Percentiles rank a stretch among this genome's conserved stretches.
phyloP scores from a whole-genome alignment of 2,329 filamentous ascomycete species.

The Ascochyta rabiei region DNA sequence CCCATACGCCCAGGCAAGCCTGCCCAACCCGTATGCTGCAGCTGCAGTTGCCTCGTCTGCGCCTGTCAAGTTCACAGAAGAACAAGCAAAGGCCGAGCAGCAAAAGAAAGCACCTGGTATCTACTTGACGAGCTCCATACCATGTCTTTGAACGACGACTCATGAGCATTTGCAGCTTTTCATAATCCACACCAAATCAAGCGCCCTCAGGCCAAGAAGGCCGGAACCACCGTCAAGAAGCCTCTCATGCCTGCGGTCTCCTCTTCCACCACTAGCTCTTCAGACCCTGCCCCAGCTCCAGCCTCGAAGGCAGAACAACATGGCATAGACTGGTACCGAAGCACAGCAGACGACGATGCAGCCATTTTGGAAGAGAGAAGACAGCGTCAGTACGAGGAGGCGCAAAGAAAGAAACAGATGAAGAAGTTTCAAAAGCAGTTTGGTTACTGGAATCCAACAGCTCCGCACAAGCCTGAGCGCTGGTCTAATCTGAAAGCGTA shows the following conservation, averaged over 20 bases:
- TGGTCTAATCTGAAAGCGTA: slow-evolving; percentile 38
- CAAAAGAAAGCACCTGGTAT: slow-evolving; percentile 44
- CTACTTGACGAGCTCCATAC: slow-evolving; percentile 31
- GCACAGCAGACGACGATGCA: slow-evolving; percentile 79
- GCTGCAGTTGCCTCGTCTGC: slow-evolving; percentile 36
- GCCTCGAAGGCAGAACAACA: slow-evolving; percentile 25
- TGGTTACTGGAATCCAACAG: slow-evolving; percentile 57
- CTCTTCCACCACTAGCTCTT: slow-evolving; percentile 17
- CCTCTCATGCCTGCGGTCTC: slow-evolving; percentile 28
- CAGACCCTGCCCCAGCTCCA: slow-evolving; percentile 21
- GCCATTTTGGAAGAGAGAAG: slow-evolving; percentile 68
- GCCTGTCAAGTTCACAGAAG: slow-evolving; percentile 37
- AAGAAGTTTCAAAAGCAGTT: slow-evolving; percentile 79
- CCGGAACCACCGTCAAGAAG: slow-evolving; percentile 29
- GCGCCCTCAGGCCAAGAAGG: slow-evolving; percentile 40
- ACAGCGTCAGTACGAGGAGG: slow-evolving; percentile 72
- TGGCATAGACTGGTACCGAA: slow-evolving; percentile 65
- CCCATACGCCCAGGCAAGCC: slow-evolving; percentile 33
- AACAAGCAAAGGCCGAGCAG: slow-evolving; percentile 40
- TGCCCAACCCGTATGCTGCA: slow-evolving; percentile 37
- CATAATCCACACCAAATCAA: slow-evolving; percentile 44
- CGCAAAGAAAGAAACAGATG: slow-evolving; percentile 63
- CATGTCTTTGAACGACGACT: slow-evolving; percentile 33
- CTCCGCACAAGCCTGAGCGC: slow-evolving; percentile 32
- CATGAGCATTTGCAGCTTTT: slow-evolving; percentile 38